Percentiles rank a stretch among this genome's conserved stretches.
phyloP scores from a whole-genome alignment of 805 yeast genomes.

The Blastobotrys americana region DNA sequence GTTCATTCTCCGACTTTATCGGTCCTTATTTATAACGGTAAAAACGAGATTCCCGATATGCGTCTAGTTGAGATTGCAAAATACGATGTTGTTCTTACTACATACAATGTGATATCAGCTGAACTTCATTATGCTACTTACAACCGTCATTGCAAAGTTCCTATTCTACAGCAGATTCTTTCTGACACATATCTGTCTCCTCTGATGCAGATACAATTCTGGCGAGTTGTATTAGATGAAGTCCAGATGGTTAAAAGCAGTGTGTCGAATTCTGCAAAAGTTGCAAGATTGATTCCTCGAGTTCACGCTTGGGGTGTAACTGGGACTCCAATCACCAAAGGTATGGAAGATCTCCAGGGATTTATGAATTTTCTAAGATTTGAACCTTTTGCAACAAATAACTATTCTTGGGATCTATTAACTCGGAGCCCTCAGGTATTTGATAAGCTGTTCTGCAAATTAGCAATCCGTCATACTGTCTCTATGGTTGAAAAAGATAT shows the following conservation, averaged over 20 bases:
- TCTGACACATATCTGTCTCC: conserved; percentile 45
- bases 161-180: conserved; percentile 4
- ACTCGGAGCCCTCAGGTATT: conserved; percentile 38
- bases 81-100: conserved; percentile 73
- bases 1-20: conserved; percentile 53
- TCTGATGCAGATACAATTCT: conserved; percentile 70
- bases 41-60: conserved; percentile 29
- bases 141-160: conserved; percentile 28
- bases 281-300: conserved; percentile 73
- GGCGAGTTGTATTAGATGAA: conserved; percentile 88
- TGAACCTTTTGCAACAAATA: conserved; percentile 52
- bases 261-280: conserved; percentile 67
- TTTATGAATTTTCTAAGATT: conserved; percentile 59
- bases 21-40: conserved; percentile 60
- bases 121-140: conserved; percentile 78
- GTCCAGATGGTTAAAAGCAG: conserved; percentile 85
- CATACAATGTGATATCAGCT: conserved; percentile 60
- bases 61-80: conserved; percentile 48
- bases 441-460: conserved; percentile 42
- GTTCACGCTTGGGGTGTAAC: conserved; percentile 96
- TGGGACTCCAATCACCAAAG: conserved; percentile 80
- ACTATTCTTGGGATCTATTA: conserved; percentile 37
- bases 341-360: conserved; percentile 61
- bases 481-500: conserved; percentile 75
- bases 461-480: conserved; percentile 77